These are phyloP conservation scores for Papilionanthe hybrid DNA, from an alignment of 116 monocot genomes.

Conservation along the genomic window DNA sequence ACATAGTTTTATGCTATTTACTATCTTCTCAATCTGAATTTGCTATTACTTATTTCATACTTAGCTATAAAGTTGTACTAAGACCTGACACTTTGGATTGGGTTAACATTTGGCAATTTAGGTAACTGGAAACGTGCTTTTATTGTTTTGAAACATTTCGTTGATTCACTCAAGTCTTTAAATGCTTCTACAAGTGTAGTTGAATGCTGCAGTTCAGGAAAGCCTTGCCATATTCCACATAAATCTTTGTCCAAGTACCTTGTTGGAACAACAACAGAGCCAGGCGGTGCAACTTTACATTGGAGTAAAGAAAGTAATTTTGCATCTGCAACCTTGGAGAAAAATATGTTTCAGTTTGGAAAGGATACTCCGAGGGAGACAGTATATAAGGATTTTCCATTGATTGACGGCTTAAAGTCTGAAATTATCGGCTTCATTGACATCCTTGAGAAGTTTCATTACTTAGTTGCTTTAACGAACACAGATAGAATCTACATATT, in stretches of 20 bases:
- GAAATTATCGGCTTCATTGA: slow-evolving; percentile 40
- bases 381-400: slow-evolving; percentile 11
- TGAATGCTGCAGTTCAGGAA: slow-evolving; percentile 12
- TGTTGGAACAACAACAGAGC: slow-evolving; percentile 22
- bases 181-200: slow-evolving; percentile 15
- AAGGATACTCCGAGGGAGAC: slow-evolving; percentile 14
- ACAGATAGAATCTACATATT: slow-evolving; percentile 51
- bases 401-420: slow-evolving; percentile 32
- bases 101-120: slow-evolving; percentile 18
- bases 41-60: too few relatives aligned
- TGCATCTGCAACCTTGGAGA: slow-evolving; percentile 18
- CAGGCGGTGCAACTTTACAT: slow-evolving; percentile 30
- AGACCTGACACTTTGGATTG: too few relatives aligned
- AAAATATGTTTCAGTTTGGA: slow-evolving; percentile 22
- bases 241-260: slow-evolving; percentile 48
- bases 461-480: slow-evolving; percentile 26
- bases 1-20: too few relatives aligned
- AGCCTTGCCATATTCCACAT: slow-evolving; percentile 34
- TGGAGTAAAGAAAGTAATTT: slow-evolving; percentile 50
- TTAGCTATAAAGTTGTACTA: too few relatives aligned
- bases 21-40: too few relatives aligned
- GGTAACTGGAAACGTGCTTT: slow-evolving; percentile 81
- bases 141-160: slow-evolving; percentile 58
- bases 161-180: slow-evolving; percentile 40
- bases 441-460: slow-evolving; percentile 30